Evolutionary conservation across 1,284 basidiomycete genomes (phyloP), one percentile per base, ranked within the genome.

Genomic region (Cryptococcus depauperatus): DNA sequence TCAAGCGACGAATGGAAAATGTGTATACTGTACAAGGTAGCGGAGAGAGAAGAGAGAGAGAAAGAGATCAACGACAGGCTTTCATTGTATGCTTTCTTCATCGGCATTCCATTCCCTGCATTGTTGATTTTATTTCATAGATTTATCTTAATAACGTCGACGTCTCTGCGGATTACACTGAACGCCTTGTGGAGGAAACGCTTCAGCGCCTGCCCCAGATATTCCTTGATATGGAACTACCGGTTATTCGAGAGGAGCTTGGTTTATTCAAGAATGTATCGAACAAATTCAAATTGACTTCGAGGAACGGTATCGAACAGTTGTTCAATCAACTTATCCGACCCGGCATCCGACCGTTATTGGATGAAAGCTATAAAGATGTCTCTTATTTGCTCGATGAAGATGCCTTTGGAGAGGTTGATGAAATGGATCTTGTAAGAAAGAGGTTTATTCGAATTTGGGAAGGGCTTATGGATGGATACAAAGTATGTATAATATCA

Each of bases 271-370:
- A 48, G 4, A 59, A 66, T 29, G 50, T 66, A n/a, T 77, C 78
- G 1, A 71, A 76, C 1, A 83, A 81, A 56, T 82, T 92, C 62
- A 77, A 81, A 28, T n/a, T n/a, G n/a, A 11, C 11, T 33, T 23
- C 21, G 16, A 16, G 92, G 82, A 76, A 79, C 9, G 89, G 92
- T 28, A 76, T 96, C 33, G 93, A 97, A 56, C 88, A 92, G 59
- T 74, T 97, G 19, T 97, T 97, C 74, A 92, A 88, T 54, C 89
- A 95, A 61, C 76, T 96, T 8, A 78, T 92, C 46, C 78, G 89
- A 21, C 88, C 92, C 0, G 83, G 83, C 47, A 68, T 98, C 27
- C 80, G 91, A 16, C 83, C 80, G 10, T 74, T 98, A 37, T 76
- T 97, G 30, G 70, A 80, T 4, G 93, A 98, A 46, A 79, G 90